Conservation (phyloP, 441 rosid species). For the Manihot esculenta region DNA sequence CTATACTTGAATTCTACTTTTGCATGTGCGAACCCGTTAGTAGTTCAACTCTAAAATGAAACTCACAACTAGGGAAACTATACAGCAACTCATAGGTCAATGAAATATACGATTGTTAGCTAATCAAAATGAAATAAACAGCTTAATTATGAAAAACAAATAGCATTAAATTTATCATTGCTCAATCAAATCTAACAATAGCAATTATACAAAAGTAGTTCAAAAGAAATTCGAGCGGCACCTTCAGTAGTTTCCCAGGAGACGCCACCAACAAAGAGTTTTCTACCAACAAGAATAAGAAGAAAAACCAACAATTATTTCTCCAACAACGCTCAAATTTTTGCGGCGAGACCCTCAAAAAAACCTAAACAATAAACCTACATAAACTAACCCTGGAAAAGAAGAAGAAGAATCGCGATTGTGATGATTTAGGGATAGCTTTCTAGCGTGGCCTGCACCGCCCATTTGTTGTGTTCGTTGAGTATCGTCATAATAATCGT, state of each 20-base stretch:
- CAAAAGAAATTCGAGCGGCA: neutral
- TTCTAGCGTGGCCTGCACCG: conserved; percentile 19
- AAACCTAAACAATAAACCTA: conserved; percentile 7
- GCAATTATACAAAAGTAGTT: neutral
- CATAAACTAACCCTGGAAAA: conserved; percentile 30
- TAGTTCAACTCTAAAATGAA: neutral
- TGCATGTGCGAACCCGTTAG: neutral
- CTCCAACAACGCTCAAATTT: conserved; percentile 1
- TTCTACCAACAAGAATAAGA: conserved; percentile 26
- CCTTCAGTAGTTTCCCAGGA: conserved; percentile 39
- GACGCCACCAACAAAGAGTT: conserved; percentile 39
- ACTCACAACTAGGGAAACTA: too few relatives aligned
- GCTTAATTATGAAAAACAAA: neutral
- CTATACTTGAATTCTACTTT: neutral
- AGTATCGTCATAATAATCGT: conserved; percentile 1
- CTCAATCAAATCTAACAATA: neutral
- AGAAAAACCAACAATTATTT: conserved; percentile 16
- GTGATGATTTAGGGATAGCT: conserved; percentile 9
- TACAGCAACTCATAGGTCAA: too few relatives aligned
- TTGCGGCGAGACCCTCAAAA: neutral
- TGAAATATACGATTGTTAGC: neutral
- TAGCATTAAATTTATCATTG: neutral
- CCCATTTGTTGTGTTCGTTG: conserved; percentile 9
- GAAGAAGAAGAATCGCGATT: conserved; percentile 21
- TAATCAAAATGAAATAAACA: neutral